Base-by-base conservation (phyloP, 495 filamentous ascomycete species). In the Podospora fimiseda region DNA sequence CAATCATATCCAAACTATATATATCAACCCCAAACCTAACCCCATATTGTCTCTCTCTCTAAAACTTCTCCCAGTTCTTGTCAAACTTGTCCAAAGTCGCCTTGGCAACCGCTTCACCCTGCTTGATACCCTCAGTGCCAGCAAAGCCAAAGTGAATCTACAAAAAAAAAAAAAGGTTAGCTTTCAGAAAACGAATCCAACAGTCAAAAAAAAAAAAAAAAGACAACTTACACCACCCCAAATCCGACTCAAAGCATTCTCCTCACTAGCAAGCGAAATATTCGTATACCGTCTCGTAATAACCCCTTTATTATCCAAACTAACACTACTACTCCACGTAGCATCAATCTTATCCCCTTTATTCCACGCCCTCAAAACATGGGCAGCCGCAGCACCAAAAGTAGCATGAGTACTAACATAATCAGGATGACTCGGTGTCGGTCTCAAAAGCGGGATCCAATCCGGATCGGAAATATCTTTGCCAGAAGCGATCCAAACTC, bases 361-460 rank as follows among this genome's bases (percentile, higher is more conserved):
- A 43, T 63, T 65, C 51, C 49, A 67, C 8, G 45, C 55, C 11
- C 53, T 30, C 8, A 70, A 43, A 2, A 67, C 62, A 13, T 52
- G 51, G 2, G 60, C 56, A 4, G 64, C 67, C 3, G 67, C 67
- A 9, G 52, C 60, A n/a, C 67, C 67, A 55, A 65, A 68, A 0
- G 64, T 67, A 15, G 65, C 60, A 46, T 70, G 67, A 13, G 63
- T 67, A 16, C 66, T 69, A 0, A 60, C 49, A 21, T 70, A 70
- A 43, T 70, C 67, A 14, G 56, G 67, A 45, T 70, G 65, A 43
- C 21, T 60, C 1, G 67, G 67, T 4, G 67, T 70, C 11, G 67
- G 67, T 2, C 58, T 49, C 2, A 70, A 55, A 3, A 70, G 64
- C 2, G 67, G 67, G 0, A 43, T 48, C 67, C 67, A 70, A 18